Evolutionary conservation across 805 yeast genomes (phyloP), one percentile per base, ranked within the genome.

Genomic region (Yamadazyma endophytica): DNA sequence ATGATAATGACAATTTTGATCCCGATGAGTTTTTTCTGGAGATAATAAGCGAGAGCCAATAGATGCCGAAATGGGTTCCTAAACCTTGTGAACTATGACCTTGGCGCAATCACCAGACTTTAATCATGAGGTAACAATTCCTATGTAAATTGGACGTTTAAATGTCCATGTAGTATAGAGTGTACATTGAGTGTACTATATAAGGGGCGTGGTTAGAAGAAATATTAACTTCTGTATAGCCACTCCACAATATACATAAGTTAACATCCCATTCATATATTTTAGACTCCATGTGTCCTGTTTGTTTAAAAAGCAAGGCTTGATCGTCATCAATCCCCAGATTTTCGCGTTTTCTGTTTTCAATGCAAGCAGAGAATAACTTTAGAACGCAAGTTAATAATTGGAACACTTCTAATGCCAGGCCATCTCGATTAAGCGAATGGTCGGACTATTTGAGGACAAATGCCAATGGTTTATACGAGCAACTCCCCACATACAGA

Each of bases 401-500:
- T 42, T 61, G 66, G 66, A 54, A 42, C 33, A 37, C 31, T 11
- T 29, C 42, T 15, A 31, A 20, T 13, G 13, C 28, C 14, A 9
- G 23, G 16, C 9, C 22, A 9, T 11, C 25, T 17, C 28, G 17
- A 12, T 47, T 64, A 16, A 46, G 64, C 13, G 68, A 63, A 26
- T 65, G 72, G 72, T 48, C 64, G 2, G 72, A 66, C 40, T 66
- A 65, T 35, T 54, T 66, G 30, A 60, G 56, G 26, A 37, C 53
- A 15, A 57, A 66, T 9, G 71, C 71, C 21, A 77, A 74, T 39
- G 75, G 75, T 38, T 69, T 82, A 7, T 84, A 83, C 51, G 68
- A 70, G 26, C 64, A 80, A 28, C 58, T 85, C 19, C 95, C 95
- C 0, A 51, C 79, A 14, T 70, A 77, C 23, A 75, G 73, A 42